Percentiles rank a stretch among this genome's conserved stretches.
Conservation (phyloP, 768 basidiomycete genomes). For the Paxillus involutus region DNA sequence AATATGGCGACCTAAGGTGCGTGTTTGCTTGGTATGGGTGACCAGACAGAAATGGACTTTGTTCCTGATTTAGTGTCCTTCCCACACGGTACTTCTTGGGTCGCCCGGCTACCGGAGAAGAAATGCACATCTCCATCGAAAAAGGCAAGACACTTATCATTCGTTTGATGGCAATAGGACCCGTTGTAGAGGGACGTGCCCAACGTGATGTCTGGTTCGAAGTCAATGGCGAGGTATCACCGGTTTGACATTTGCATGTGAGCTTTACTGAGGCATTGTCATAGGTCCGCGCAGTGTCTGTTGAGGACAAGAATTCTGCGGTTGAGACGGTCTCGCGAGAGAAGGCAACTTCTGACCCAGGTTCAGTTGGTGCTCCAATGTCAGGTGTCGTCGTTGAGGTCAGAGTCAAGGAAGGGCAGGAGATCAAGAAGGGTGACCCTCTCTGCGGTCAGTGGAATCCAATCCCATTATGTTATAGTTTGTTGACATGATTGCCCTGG, state of each 20-base stretch:
- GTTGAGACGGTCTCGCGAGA: slow-evolving; percentile 94
- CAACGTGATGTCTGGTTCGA: slow-evolving; percentile 98
- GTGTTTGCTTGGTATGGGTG: slow-evolving; percentile 19
- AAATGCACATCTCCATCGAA: slow-evolving; percentile 96
- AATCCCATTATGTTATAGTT: slow-evolving; percentile 20
- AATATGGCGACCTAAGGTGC: slow-evolving; percentile 92
- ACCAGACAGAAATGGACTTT: slow-evolving; percentile 8
- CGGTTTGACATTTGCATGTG: slow-evolving; percentile 6
- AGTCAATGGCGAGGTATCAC: slow-evolving; percentile 86
- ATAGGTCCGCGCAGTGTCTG: slow-evolving; percentile 89
- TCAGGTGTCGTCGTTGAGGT: slow-evolving; percentile 98
- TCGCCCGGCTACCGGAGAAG: slow-evolving; percentile 88
- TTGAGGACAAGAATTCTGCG: slow-evolving; percentile 97
- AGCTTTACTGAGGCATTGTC: slow-evolving; percentile 17
- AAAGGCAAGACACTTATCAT: slow-evolving; percentile 97
- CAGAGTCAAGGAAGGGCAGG: slow-evolving; percentile 94
- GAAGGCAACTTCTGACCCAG: slow-evolving; percentile 90
- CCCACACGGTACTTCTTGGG: slow-evolving; percentile 98
- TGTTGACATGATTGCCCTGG: slow-evolving; percentile 13
- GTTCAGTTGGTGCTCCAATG: slow-evolving; percentile 97
- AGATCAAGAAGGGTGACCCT: slow-evolving; percentile 98
- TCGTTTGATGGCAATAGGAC: slow-evolving; percentile 92
- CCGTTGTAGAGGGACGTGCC: slow-evolving; percentile 87
- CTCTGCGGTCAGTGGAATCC: slow-evolving; percentile 66
- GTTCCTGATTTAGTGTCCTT: slow-evolving; percentile 61